These are phyloP conservation scores for Heliosperma pusillum DNA, from an alignment of 148 eudicot species.

Conservation along the genomic window DNA sequence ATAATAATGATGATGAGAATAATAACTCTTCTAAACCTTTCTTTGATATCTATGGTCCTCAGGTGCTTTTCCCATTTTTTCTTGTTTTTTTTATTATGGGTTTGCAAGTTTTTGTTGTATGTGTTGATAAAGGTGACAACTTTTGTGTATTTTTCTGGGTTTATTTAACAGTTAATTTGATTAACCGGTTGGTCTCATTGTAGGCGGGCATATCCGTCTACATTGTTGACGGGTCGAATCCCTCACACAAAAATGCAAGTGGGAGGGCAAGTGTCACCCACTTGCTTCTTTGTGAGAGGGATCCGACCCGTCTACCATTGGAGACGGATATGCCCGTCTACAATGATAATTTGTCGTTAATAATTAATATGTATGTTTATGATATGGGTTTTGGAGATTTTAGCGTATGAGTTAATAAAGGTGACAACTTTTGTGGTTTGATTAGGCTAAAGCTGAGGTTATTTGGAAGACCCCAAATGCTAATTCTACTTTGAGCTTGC, in stretches of 20 bases:
- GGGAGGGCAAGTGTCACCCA: too few species aligned
- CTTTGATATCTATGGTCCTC: slow-evolving; percentile 73
- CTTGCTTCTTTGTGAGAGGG: too few species aligned
- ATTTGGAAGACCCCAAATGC: slow-evolving; percentile 59
- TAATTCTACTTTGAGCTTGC: slow-evolving; percentile 59
- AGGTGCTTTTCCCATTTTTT: slow-evolving; percentile 33
- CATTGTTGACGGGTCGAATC: too few species aligned
- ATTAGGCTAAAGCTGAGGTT: slow-evolving; percentile 72
- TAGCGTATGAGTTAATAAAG: neutral
- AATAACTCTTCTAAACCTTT: slow-evolving; percentile 32
- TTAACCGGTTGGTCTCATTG: too few species aligned
- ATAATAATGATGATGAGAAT: neutral
- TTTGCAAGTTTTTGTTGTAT: neutral
- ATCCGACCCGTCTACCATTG: too few species aligned
- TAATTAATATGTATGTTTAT: neutral
- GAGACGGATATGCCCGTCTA: too few species aligned
- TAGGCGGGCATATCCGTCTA: too few species aligned
- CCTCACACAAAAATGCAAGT: slow-evolving; percentile 82
- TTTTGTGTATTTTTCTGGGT: neutral
- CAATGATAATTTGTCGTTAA: neutral
- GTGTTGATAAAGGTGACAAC: too few species aligned
- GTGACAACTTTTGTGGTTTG: neutral
- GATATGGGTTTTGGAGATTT: neutral
- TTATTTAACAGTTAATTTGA: too few species aligned
- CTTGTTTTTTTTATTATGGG: neutral